phyloP scores from a whole-genome alignment of 306 rosid genomes.

The Dalbergia cochinchinensis region DNA sequence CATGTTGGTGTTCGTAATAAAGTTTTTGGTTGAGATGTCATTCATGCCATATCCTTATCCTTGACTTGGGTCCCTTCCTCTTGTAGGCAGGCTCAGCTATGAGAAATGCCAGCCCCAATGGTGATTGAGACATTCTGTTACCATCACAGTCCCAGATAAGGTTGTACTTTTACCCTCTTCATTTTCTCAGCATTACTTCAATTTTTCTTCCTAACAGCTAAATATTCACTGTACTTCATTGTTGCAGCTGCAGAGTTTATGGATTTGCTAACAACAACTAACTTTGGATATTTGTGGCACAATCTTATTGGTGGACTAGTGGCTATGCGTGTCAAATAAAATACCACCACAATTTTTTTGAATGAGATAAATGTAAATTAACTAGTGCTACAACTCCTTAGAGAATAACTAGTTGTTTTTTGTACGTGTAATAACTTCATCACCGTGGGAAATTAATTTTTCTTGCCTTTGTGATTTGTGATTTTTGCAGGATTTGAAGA shows the following conservation, averaged over 20 bases:
- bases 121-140: constrained; percentile 58
- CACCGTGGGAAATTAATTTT: neutral
- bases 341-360: constrained; percentile 18
- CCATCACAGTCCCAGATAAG: constrained; percentile 55
- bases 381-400: neutral
- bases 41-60: constrained; percentile 49
- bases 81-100: constrained; percentile 59
- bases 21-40: constrained; percentile 50
- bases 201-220: constrained; percentile 45
- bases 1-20: constrained; percentile 49
- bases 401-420: constrained; percentile 19
- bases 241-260: constrained; percentile 48
- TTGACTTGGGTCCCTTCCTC: constrained; percentile 56
- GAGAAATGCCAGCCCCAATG: constrained; percentile 50
- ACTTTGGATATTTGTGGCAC: constrained; percentile 43
- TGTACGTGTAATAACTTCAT: neutral
- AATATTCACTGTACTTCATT: constrained; percentile 45
- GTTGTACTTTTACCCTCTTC: constrained; percentile 56
- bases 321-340: constrained; percentile 7
- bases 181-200: constrained; percentile 48
- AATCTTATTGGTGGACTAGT: constrained; percentile 34
- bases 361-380: constrained; percentile 37
- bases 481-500: constrained; percentile 56
- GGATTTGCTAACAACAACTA: constrained; percentile 44
- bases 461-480: constrained; percentile 25